Evolutionary conservation across 306 rosid species (phyloP), one percentile per base, ranked within the genome.

Genomic region (Bauhinia variegata): DNA sequence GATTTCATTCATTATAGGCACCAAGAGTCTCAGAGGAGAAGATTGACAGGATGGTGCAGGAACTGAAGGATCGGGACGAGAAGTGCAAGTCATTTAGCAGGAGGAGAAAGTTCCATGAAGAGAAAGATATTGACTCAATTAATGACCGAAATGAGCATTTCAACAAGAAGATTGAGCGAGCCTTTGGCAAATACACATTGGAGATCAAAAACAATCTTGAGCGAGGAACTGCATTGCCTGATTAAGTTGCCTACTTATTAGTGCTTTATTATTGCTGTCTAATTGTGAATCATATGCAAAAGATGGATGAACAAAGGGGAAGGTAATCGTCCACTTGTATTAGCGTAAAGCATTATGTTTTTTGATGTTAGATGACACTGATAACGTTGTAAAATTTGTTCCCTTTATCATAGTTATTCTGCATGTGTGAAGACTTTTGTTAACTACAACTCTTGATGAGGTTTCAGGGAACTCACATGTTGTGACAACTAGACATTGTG

Each of bases 121-220:
- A 93, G 85, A 93, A 93, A 84, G 99, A 93, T 72, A 88, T 90
- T 9, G 99, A 93, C 81, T 93, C 99, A 0, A 90, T 93, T 85
- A 93, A 93, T 69, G 97, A 93, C 75, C 91, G 97, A 4, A 93
- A 93, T 33, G 99, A 90, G 83, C 99, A 93, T 76, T 93, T 93
- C 80, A 93, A 93, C 86, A 90, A 90, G 83, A 93, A 90, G 87
- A 90, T 93, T 69, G 97, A 93, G 70, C 92, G 99, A 49, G 99
- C 99, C 78, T 93, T 93, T 56, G 99, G 99, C 38, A 90, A 73
- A 81, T 90, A 90, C 95, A 93, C 99, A 0, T 68, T 93, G 83
- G 99, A 93, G 87, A 93, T 93, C 56, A 93, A 93, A 77, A 93
- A 93, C 83, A 93, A 93, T 76, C 99, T 93, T 10, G 99, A 93